Evolutionary conservation across 768 basidiomycete species (phyloP), one percentile per base, ranked within the genome.

Genomic region (Tulasnella sp.): DNA sequence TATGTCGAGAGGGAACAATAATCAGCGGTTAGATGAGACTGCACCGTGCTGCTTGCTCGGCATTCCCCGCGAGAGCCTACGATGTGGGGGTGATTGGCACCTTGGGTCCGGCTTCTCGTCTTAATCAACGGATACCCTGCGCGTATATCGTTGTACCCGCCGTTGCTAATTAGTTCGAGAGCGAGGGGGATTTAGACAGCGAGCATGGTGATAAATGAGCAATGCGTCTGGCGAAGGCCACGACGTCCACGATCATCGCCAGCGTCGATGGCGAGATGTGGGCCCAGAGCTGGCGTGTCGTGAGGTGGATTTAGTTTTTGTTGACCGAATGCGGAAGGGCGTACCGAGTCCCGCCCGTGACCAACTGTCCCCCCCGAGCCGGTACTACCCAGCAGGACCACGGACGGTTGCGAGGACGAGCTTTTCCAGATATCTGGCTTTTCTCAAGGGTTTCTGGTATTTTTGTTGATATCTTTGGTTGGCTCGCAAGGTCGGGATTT

Each of bases 11-110:
- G 64, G 64, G 64, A 69, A 69, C 64, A 69, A 69, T 69, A 69
- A 69, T 69, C 64, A 69, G 64, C 64, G 64, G 64, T 69, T 69
- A 69, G 64, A 69, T 37, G 64, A 69, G 64, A 37, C 64, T 42
- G 64, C 64, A 69, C 64, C 64, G 64, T 69, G 28, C 14, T n/a
- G n/a, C n/a, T n/a, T 64, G 28, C 2, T 37, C 64, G 64, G 64
- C 64, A 69, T 69, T 69, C 64, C 34, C 64, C 64, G 64, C 31
- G 64, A 69, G 34, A 69, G 64, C 64, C 64, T 69, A 7, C 34
- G 64, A n/a, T 69, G 64, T 69, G 64, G 64, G 44, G 64, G 64
- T 31, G 64, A 69, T 69, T 69, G 64, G 58, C n/a, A 14, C 64
- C 11, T n/a, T n/a, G n/a, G n/a, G n/a, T 37, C 64, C 28, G 64